Conservation (phyloP, 768 basidiomycete genomes). For the Pholiota conissans region DNA sequence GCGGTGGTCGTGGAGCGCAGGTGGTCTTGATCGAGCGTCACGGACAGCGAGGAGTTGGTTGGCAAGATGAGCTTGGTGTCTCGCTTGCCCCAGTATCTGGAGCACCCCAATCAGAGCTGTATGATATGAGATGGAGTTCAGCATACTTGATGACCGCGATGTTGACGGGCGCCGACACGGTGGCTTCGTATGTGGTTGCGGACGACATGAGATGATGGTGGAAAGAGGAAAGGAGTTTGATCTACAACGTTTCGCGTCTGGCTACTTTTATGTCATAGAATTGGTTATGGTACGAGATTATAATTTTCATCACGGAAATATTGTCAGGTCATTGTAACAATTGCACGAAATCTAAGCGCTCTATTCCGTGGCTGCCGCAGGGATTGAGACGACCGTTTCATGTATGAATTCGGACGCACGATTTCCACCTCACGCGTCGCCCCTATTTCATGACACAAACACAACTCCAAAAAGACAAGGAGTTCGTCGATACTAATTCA, state of each 20-base stretch:
- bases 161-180: conserved; percentile 91
- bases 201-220: conserved; percentile 38
- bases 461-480: too few species aligned
- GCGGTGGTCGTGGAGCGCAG: conserved; percentile 93
- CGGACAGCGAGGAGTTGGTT: conserved; percentile 97
- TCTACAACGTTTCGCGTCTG: background rate
- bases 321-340: background rate
- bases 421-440: too few species aligned
- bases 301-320: background rate
- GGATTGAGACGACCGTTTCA: too few species aligned
- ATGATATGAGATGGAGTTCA: background rate
- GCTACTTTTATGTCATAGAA: background rate
- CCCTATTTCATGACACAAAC: too few species aligned
- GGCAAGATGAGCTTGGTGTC: conserved; percentile 94
- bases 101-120: background rate
- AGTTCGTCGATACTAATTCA: too few species aligned
- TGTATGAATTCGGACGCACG: too few species aligned
- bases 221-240: conserved; percentile 10
- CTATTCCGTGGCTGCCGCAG: too few species aligned
- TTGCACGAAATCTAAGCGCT: too few species aligned
- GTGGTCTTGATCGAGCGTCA: conserved; percentile 96
- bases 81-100: conserved; percentile 98
- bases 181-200: conserved; percentile 70
- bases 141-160: conserved; percentile 95
- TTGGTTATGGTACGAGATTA: conserved; percentile 12